Conservation (phyloP, 768 basidiomycete species). For the Mycena rosella region DNA sequence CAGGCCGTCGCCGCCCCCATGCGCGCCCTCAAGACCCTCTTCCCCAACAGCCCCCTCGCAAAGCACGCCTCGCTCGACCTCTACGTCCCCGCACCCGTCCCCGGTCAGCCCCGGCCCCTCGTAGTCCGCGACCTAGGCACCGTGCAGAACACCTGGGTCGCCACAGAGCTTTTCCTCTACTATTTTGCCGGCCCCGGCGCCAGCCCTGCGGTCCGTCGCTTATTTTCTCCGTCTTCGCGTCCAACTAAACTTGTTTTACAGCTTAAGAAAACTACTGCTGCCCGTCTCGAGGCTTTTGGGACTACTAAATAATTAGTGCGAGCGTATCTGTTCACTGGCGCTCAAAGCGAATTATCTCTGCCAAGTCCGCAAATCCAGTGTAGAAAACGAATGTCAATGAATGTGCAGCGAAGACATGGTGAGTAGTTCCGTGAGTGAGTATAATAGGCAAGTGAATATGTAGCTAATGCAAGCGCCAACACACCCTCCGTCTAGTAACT, state of each 20-base stretch:
- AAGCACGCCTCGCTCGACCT: conserved; percentile 81
- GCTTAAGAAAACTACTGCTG: conserved; percentile 66
- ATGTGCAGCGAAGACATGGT: conserved; percentile 17
- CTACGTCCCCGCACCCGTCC: conserved; percentile 69
- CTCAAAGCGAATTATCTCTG: too few species aligned
- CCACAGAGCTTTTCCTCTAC: conserved; percentile 77
- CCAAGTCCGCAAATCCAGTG: too few species aligned
- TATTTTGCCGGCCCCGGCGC: conserved; percentile 81
- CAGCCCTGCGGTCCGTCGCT: conserved; percentile 73
- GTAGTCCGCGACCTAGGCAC: conserved; percentile 80
- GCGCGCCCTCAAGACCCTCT: conserved; percentile 79
- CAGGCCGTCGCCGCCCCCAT: conserved; percentile 70
- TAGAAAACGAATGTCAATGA: background rate
- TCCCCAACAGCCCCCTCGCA: conserved; percentile 76
- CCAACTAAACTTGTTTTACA: conserved; percentile 39
- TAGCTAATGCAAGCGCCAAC: background rate
- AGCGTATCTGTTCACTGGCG: too few species aligned
- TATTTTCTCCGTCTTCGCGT: background rate
- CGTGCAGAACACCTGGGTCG: conserved; percentile 81
- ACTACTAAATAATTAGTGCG: too few species aligned
- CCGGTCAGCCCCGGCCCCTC: conserved; percentile 64
- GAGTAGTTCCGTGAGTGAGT: background rate
- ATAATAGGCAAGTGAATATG: background rate
- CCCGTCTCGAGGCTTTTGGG: conserved; percentile 50
- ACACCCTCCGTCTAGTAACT: background rate